Conservation (phyloP, 306 rosid species). For the Hylodesmum podocarpum region DNA sequence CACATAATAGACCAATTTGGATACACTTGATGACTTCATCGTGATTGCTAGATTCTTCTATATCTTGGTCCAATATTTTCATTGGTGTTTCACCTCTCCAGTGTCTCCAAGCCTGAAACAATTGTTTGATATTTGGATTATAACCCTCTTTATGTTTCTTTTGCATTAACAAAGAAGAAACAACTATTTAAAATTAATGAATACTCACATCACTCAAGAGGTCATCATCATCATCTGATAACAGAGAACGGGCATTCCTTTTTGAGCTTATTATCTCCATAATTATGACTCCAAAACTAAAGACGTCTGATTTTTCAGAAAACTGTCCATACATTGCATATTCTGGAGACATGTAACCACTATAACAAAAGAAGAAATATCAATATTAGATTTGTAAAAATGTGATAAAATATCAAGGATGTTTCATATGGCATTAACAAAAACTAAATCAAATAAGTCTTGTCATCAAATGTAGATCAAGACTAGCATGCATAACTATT, state of each 20-base stretch:
- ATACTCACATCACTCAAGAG: conserved; percentile 38
- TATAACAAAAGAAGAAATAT: background rate
- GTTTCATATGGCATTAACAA: background rate
- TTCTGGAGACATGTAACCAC: conserved; percentile 45
- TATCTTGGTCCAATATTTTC: conserved; percentile 29
- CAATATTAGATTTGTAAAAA: background rate
- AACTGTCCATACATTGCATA: conserved; percentile 42
- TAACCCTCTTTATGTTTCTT: background rate
- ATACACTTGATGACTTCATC: conserved; percentile 36
- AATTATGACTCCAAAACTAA: conserved; percentile 41
- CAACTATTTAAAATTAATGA: background rate
- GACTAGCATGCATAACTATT: too few relatives aligned
- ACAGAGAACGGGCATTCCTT: conserved; percentile 18
- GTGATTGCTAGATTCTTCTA: conserved; percentile 18
- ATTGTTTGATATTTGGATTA: background rate
- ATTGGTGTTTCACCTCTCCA: conserved; percentile 43
- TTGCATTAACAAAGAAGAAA: background rate
- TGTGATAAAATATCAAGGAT: background rate
- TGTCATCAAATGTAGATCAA: background rate
- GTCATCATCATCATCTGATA: conserved; percentile 17
- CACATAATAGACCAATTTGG: conserved; percentile 37
- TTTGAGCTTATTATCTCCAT: conserved; percentile 42
- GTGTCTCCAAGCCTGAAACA: conserved; percentile 50
- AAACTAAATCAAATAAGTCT: background rate
- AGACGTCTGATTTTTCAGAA: conserved; percentile 36